A percentile compares a stretch with the other conserved stretches of the same genome.
phyloP scores from a whole-genome alignment of 2,329 filamentous ascomycete species.

The Fusarium temperatum region DNA sequence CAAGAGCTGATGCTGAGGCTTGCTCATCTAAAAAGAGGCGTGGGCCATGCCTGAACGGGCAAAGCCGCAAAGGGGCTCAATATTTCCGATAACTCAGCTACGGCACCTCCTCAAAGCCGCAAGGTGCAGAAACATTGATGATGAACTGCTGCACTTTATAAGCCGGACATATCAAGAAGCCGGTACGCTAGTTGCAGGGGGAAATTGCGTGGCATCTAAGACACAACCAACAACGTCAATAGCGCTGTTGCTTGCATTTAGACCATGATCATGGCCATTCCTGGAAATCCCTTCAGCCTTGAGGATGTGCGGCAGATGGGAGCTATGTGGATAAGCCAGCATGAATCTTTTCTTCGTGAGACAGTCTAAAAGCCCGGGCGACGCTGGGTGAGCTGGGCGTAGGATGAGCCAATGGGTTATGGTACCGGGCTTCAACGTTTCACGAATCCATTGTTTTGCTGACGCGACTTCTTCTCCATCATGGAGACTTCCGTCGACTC shows the following conservation, averaged over 20 bases:
- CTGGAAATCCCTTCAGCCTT: slow-evolving; percentile 8
- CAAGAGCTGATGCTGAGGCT: slow-evolving; percentile 18
- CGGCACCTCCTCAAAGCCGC: not conserved
- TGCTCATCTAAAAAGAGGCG: slow-evolving; percentile 22
- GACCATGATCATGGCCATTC: not conserved
- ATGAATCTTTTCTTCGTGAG: not conserved
- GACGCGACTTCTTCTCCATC: slow-evolving; percentile 1
- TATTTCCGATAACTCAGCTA: slow-evolving; percentile 16
- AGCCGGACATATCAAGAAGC: not conserved
- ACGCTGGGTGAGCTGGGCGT: slow-evolving; percentile 13
- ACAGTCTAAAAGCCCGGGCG: not conserved
- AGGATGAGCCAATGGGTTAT: slow-evolving; percentile 8
- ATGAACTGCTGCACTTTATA: not conserved
- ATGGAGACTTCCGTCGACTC: not conserved
- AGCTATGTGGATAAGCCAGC: not conserved
- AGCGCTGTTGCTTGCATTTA: slow-evolving; percentile 1
- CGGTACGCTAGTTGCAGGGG: slow-evolving; percentile 17
- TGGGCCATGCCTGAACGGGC: slow-evolving; percentile 21
- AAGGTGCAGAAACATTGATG: not conserved
- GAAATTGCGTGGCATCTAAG: slow-evolving; percentile 30
- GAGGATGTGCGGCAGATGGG: slow-evolving; percentile 13
- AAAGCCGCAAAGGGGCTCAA: slow-evolving; percentile 22
- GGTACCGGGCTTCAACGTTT: slow-evolving; percentile 26
- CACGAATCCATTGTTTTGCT: slow-evolving; percentile 15
- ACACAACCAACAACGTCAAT: slow-evolving; percentile 4